Conservation (phyloP, 2,329 filamentous ascomycete genomes). For the Lachnellula arida region DNA sequence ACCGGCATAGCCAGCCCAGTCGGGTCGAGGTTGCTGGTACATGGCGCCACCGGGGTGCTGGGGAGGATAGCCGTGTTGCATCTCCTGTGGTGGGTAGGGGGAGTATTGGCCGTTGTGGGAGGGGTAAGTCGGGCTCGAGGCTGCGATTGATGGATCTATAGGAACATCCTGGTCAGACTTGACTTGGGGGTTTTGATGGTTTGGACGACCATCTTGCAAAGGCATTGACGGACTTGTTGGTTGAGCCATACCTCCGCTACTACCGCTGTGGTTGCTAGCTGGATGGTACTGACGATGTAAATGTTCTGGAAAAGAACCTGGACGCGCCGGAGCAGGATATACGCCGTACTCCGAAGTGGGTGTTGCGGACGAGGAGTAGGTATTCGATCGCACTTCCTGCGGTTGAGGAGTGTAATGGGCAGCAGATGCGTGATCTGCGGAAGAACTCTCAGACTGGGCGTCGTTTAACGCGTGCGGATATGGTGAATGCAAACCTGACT, state of each 20-base stretch:
- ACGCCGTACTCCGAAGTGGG: constrained; percentile 86
- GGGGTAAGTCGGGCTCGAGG: constrained; percentile 86
- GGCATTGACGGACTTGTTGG: constrained; percentile 96
- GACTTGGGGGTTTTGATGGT: constrained; percentile 70
- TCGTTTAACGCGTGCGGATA: constrained; percentile 61
- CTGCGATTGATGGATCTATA: constrained; percentile 98
- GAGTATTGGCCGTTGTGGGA: constrained; percentile 71
- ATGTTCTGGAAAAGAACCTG: constrained; percentile 81
- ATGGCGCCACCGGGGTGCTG: constrained; percentile 55
- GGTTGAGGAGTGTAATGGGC: constrained; percentile 77
- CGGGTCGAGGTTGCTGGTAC: constrained; percentile 66
- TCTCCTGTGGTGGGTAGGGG: constrained; percentile 83
- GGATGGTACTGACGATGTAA: constrained; percentile 80
- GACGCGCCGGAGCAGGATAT: constrained; percentile 70
- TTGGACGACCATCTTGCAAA: constrained; percentile 73
- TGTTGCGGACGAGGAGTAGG: constrained; percentile 62
- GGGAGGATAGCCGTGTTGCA: constrained; percentile 67
- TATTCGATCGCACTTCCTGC: constrained; percentile 56
- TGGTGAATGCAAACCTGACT: constrained; percentile 80
- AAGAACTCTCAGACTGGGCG: constrained; percentile 77
- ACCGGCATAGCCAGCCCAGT: constrained; percentile 67
- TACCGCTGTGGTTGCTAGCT: constrained; percentile 66
- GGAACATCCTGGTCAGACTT: constrained; percentile 96
- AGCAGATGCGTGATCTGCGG: constrained; percentile 89
- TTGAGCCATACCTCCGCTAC: constrained; percentile 92